Base-by-base conservation (phyloP, 2,329 filamentous ascomycete species). In the Davidsoniella australis region DNA sequence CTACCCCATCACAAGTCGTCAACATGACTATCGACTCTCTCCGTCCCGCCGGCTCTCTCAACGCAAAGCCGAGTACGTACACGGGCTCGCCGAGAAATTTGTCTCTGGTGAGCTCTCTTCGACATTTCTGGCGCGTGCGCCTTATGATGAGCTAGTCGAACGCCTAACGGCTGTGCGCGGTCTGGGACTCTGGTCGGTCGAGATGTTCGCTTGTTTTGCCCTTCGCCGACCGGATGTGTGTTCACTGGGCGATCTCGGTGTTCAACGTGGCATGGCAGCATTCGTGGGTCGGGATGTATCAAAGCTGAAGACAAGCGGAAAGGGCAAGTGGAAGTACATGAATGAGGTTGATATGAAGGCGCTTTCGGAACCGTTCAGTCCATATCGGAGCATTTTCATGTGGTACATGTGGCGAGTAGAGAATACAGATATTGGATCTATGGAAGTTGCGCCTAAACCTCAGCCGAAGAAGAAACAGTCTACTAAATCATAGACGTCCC, bases 201-300 rank as follows among this genome's bases (percentile, higher is more conserved):
- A 95, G 68, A 96, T 98, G 91, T 98, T 98, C 69, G 85, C 88
- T 45, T 86, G 84, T 64, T 96, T 98, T 64, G 84, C 78, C n/a
- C 69, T 98, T 39, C 96, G 95, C 71, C 73, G 88, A 10, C 82
- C 87, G 72, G 89, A 98, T 65, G 85, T 98, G 18, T 94, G 96
- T 62, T 86, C 82, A 18, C 81, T 85, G 1, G 89, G 91, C 1
- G 89, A 98, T 65, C 66, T 98, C 54, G 91, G 91, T 4, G 85
- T 98, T 42, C 91, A 96, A 73, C 72, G 88, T 58, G 91, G 91
- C 8, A 94, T 95, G 80, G 91, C 91, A 1, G 80, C 83, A 0
- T 88, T 91, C 60, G 71, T 80, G 44, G 91, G 91, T 1, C 76
- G 76, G 52, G 85, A 96, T 61, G 78, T 96, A 18, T 76, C 70